These are phyloP conservation scores for Fusarium temperatum DNA, from an alignment of 2,329 filamentous ascomycete genomes.

Conservation along the genomic window DNA sequence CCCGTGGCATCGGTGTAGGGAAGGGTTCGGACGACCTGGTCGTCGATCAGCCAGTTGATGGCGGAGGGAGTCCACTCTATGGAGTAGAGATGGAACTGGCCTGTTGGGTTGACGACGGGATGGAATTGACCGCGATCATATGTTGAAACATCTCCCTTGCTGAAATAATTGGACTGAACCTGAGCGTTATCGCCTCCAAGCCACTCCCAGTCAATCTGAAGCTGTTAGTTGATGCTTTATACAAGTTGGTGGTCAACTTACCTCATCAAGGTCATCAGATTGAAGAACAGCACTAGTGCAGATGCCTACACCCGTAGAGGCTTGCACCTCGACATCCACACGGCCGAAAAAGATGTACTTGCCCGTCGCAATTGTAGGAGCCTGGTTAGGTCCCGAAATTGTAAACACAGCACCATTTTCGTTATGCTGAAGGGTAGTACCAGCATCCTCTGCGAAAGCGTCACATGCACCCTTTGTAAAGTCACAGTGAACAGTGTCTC, in stretches of 20 bases:
- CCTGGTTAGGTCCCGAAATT: slow-evolving; percentile 66
- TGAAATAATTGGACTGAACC: slow-evolving; percentile 86
- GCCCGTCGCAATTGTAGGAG: slow-evolving; percentile 70
- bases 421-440: slow-evolving; percentile 40
- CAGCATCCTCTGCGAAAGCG: slow-evolving; percentile 36
- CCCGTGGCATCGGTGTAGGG: slow-evolving; percentile 62
- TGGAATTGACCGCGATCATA: slow-evolving; percentile 71
- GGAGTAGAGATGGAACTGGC: slow-evolving; percentile 68
- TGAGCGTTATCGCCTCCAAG: slow-evolving; percentile 73
- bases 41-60: slow-evolving; percentile 73
- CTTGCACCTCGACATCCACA: slow-evolving; percentile 74
- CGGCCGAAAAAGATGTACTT: slow-evolving; percentile 90
- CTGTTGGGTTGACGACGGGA: slow-evolving; percentile 59
- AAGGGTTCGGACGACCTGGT: slow-evolving; percentile 67
- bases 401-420: slow-evolving; percentile 52
- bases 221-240: background rate
- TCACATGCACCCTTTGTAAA: slow-evolving; percentile 69
- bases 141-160: slow-evolving; percentile 72
- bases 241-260: background rate
- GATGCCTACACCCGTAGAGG: slow-evolving; percentile 77
- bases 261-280: slow-evolving; percentile 76
- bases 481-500: slow-evolving; percentile 64
- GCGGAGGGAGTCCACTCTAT: slow-evolving; percentile 73
- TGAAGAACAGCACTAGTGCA: slow-evolving; percentile 80
- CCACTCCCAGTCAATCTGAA: slow-evolving; percentile 84